These are phyloP conservation scores for Herpetospermum pedunculosum DNA, from an alignment of 306 rosid species.

Conservation along the genomic window DNA sequence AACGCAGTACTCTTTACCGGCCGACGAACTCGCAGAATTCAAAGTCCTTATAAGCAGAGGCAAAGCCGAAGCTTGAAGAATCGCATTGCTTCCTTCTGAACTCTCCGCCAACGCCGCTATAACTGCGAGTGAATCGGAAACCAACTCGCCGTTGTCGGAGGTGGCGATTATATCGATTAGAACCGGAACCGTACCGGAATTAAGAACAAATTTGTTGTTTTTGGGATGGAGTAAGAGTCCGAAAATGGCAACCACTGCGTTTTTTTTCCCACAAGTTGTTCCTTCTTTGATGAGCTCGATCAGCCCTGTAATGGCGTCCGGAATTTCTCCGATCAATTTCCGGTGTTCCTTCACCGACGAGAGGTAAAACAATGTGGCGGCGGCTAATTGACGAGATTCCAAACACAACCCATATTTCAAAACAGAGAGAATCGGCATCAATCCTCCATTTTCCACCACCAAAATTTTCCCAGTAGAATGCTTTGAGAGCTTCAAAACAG, in stretches of 20 bases:
- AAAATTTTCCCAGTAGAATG: constrained; percentile 31
- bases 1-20: constrained; percentile 49
- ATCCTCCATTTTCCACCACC: constrained; percentile 37
- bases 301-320: constrained; percentile 35
- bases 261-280: constrained; percentile 53
- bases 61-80: constrained; percentile 25
- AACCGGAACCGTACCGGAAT: constrained; percentile 37
- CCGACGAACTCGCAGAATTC: constrained; percentile 11
- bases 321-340: constrained; percentile 42
- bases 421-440: constrained; percentile 25
- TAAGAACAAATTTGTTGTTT: constrained; percentile 37
- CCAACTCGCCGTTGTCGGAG: constrained; percentile 32
- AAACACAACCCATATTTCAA: constrained; percentile 36
- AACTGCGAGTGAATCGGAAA: constrained; percentile 44
- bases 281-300: constrained; percentile 50
- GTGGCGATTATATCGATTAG: constrained; percentile 32
- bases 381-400: constrained; percentile 56
- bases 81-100: constrained; percentile 35
- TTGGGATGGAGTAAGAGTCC: constrained; percentile 39
- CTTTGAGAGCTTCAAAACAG: constrained; percentile 66
- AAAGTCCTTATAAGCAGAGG: constrained; percentile 20
- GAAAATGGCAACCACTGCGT: constrained; percentile 58
- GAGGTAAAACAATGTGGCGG: constrained; percentile 58
- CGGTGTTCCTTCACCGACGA: constrained; percentile 40
- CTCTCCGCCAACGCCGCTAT: constrained; percentile 45